Evolutionary conservation across 164 flowering plant genomes (phyloP).

Genomic region (Sedum album): DNA sequence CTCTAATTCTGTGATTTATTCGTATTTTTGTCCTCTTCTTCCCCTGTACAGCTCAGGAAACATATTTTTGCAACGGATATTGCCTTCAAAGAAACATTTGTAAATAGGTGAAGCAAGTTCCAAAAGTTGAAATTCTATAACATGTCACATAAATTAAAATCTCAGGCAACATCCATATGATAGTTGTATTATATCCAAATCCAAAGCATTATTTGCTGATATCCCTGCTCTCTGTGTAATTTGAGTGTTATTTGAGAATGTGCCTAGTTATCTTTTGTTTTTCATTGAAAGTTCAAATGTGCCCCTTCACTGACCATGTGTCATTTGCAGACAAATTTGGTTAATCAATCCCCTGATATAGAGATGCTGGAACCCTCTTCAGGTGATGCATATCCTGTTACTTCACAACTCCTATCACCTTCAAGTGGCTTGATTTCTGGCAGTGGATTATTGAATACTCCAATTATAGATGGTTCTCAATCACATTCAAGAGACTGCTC

Average conservation of each 20-base stretch:
- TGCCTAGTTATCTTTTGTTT: neutral
- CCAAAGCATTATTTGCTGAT: neutral
- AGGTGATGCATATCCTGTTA: neutral
- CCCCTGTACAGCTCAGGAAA: neutral
- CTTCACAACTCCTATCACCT: neutral
- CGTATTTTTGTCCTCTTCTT: neutral
- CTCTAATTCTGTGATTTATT: neutral
- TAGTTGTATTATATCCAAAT: neutral
- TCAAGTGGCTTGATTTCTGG: constrained; percentile 4
- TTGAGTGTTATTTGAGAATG: neutral
- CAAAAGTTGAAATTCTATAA: neutral
- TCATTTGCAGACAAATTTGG: neutral
- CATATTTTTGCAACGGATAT: neutral
- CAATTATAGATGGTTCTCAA: neutral
- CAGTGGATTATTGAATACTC: neutral
- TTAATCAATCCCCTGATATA: neutral
- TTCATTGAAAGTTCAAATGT: neutral
- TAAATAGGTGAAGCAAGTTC: neutral
- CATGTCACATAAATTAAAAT: neutral
- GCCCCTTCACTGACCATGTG: neutral
- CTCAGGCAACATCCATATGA: neutral
- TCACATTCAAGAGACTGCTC: neutral
- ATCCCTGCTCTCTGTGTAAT: neutral
- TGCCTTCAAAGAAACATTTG: neutral
- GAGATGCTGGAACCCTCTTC: neutral